phyloP scores from a whole-genome alignment of 768 basidiomycete genomes.

The Albatrellus ellisii region DNA sequence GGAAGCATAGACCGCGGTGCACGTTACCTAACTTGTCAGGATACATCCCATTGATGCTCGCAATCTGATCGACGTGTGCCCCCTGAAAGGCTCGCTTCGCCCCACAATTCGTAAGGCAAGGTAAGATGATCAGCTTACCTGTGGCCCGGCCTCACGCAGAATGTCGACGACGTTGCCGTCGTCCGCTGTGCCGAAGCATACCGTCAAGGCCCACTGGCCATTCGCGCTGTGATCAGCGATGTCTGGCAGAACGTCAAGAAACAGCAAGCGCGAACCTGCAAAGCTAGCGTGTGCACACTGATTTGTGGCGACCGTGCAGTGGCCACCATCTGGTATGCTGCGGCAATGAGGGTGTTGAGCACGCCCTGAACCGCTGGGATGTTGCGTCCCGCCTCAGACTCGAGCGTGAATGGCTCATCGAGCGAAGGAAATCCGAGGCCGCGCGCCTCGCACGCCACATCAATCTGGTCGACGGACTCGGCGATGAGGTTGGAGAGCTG shows the following conservation, averaged over 20 bases:
- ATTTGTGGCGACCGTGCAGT: conserved; percentile 18
- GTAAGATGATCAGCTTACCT: not conserved
- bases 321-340: conserved; percentile 22
- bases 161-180: conserved; percentile 9
- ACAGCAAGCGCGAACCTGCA: conserved; percentile 3
- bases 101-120: not conserved
- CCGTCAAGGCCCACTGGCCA: not conserved
- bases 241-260: not conserved
- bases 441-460: conserved; percentile 13
- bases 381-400: conserved; percentile 19
- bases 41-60: not conserved
- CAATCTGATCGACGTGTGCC: conserved; percentile 5
- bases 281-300: conserved; percentile 9
- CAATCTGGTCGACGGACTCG: conserved; percentile 15
- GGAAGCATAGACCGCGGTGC: too few species aligned
- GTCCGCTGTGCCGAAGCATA: not conserved
- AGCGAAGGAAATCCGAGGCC: conserved; percentile 17
- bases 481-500: conserved; percentile 1
- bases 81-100: conserved; percentile 1
- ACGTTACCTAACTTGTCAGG: conserved; percentile 9
- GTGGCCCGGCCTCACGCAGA: conserved; percentile 8
- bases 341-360: conserved; percentile 20
- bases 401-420: conserved; percentile 16
- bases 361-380: conserved; percentile 20
- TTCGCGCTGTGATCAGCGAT: not conserved